phyloP scores from a whole-genome alignment of 1,139 yeast genomes.

The Debaryomyces coudertii region DNA sequence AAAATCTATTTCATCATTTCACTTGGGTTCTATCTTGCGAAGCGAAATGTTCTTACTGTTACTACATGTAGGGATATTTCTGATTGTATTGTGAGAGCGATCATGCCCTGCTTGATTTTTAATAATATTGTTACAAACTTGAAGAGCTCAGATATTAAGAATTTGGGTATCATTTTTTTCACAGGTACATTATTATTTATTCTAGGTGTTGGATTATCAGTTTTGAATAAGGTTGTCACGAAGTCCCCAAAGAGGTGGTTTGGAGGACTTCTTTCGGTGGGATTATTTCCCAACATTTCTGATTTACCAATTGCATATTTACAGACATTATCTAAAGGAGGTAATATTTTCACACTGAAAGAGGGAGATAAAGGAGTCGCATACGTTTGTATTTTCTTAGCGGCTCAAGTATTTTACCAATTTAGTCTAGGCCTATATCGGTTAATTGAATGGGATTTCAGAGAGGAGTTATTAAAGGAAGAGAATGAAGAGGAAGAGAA shows the following conservation, averaged over 20 bases:
- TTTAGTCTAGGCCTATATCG: conserved; percentile 79
- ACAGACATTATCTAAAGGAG: conserved; percentile 74
- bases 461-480: conserved; percentile 24
- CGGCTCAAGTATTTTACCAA: conserved; percentile 68
- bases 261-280: conserved; percentile 72
- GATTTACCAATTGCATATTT: conserved; percentile 90
- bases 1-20: conserved; percentile 79
- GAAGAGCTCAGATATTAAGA: conserved; percentile 70
- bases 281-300: conserved; percentile 71
- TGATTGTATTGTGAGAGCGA: conserved; percentile 67
- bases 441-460: conserved; percentile 72
- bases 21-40: conserved; percentile 70
- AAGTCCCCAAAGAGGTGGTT: conserved; percentile 72
- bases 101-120: conserved; percentile 80
- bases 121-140: conserved; percentile 73
- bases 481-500: conserved; percentile 12
- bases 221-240: conserved; percentile 35
- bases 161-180: conserved; percentile 72
- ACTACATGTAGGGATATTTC: conserved; percentile 77
- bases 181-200: conserved; percentile 50
- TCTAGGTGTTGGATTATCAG: conserved; percentile 41
- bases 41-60: conserved; percentile 66
- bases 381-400: conserved; percentile 77
- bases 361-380: conserved; percentile 84
- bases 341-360: conserved; percentile 52